Base-by-base conservation (phyloP, 495 filamentous ascomycete species). In the Neurospora sublineolata region DNA sequence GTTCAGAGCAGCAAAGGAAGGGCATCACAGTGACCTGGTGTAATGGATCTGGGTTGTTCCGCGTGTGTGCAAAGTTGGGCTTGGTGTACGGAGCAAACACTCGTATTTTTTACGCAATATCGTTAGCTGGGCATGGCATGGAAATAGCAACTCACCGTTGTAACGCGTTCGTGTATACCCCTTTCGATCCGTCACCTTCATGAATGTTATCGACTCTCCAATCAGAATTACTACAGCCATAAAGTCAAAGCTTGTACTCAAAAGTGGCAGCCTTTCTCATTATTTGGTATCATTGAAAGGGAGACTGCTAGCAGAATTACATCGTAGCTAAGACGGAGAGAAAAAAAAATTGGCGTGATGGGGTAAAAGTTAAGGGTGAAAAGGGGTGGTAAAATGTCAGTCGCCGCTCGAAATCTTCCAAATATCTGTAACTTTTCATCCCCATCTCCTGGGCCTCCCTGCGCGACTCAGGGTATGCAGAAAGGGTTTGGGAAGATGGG, bases 211-310 rank as follows among this genome's bases (percentile, higher is more conserved):
- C 37, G 11, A 44, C 46, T 38, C 27, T 33, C 37, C 37, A 27
- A 52, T 52, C 3, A 37, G 67, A 38, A 36, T 70, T 38, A 14
- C 39, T 20, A 69, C 30, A 30, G 44, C 23, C 30, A 36, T 52
- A 12, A 41, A 11, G n/a, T 27, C 10, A 68, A 23, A 5, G 6
- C 52, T 64, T 36, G 52, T 64, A 33, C 67, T 40, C 46, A 74
- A 73, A 60, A 76, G 68, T 72, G 73, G 72, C 71, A 78, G 73
- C 79, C 79, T 78, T 81, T 80, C 79, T 80, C 80, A 81, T 81
- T 80, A 81, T 78, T 76, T 81, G 80, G 80, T 81, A 81, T 81
- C 80, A 80, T 80, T 75, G 77, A 77, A 77, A 76, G 77, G 76
- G 75, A 69, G 78, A 72, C 79, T 76, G 52, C 52, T 64, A 64